These are phyloP conservation scores for Cinnamomum chago DNA, from an alignment of 164 flowering plant genomes.

Conservation along the genomic window DNA sequence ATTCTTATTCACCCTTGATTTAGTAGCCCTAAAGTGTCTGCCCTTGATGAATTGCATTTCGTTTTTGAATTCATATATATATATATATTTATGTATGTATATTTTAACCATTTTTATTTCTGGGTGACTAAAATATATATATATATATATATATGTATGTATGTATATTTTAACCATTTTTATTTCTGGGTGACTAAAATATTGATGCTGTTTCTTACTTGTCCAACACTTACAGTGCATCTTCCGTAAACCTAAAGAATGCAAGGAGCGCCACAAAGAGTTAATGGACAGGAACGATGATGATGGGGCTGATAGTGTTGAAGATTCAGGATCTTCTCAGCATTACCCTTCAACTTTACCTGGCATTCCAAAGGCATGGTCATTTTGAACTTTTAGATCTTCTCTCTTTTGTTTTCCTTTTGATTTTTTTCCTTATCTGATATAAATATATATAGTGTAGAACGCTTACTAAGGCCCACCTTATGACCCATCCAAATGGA, in stretches of 20 bases:
- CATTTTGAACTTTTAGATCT: neutral
- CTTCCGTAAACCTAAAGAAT: slow-evolving; percentile 82
- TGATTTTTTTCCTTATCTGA: no score
- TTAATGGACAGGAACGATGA: slow-evolving; percentile 77
- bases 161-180: neutral
- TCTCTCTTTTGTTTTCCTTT: no score
- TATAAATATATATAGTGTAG: no score
- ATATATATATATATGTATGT: no score
- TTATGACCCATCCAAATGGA: no score
- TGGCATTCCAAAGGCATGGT: slow-evolving; percentile 89
- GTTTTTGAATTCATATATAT: no score
- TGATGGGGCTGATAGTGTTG: slow-evolving; percentile 97
- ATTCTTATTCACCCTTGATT: no score
- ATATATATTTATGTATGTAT: no score
- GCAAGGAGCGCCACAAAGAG: slow-evolving; percentile 84
- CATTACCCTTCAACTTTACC: slow-evolving; percentile 88
- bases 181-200: slow-evolving; percentile 2
- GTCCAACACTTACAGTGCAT: slow-evolving; percentile 47
- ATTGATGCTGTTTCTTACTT: neutral
- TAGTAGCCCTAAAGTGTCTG: no score
- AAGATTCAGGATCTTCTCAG: slow-evolving; percentile 93
- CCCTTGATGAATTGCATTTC: no score
- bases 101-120: neutral
- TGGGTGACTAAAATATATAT: slow-evolving; percentile 7
- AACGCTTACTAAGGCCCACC: no score